Evolutionary conservation across 208 protist genomes (phyloP), one percentile per base, ranked within the genome.

Genomic region (Trypanosoma platydactyli): DNA sequence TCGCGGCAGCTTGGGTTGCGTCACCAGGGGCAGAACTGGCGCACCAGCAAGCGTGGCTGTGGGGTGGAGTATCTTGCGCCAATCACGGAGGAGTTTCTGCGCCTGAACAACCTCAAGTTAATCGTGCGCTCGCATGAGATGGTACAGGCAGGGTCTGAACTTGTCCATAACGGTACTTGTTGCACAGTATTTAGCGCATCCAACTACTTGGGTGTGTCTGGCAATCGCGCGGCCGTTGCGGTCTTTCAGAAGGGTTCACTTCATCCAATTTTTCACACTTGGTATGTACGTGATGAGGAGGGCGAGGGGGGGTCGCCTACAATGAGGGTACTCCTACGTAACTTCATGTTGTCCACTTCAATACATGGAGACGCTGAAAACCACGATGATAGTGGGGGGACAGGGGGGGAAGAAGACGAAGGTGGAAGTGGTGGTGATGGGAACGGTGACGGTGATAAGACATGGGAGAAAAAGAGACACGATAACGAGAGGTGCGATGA

Each of bases 31-130:
- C 84, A 63, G 77, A 96, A 62, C 69, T 99, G 97, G 96, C 97
- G 96, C 40, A 97, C 96, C 60, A 99, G 99, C 77, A 99, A 99
- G 56, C 95, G 98, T 44, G 98, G 98, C 51, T 98, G 99, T 40
- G 99, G 98, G 0, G 98, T 96, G 50, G 98, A 97, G 27, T 99
- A 99, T 83, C 94, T 97, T 49, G 22, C 86, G 4, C 91, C 97
- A 70, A 84, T 99, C 46, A 98, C 99, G 15, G 76, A 86, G 13
- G 73, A 91, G 27, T 99, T 99, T 76, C 73, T 99, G 3, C 76
- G 90, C 25, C 83, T 91, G 68, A 98, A 99, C 65, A 97, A 98
- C 42, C 83, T 99, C 18, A 94, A 98, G 53, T 64, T 98, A 27
- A 76, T 99, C n/a, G 81, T 89, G 55, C 80, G 95, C 46, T 93